Percentiles rank a stretch among this genome's conserved stretches.
phyloP scores from a whole-genome alignment of 495 filamentous ascomycete species.

The Neurospora sp. region DNA sequence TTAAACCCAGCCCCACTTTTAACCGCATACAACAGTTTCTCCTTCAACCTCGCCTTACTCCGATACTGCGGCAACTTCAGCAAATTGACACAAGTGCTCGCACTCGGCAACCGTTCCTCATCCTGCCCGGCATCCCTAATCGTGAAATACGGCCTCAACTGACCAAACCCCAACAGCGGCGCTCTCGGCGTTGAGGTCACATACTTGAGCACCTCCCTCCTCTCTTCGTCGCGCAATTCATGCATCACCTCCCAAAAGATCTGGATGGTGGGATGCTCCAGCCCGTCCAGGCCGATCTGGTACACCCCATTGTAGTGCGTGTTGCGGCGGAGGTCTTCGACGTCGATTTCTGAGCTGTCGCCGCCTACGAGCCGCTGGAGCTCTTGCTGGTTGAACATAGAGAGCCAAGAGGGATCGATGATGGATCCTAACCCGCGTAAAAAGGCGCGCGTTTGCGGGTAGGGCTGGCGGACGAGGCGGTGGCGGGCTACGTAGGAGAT shows the following conservation, averaged over 20 bases:
- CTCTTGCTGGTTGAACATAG: constrained; percentile 97
- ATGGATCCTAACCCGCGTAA: constrained; percentile 76
- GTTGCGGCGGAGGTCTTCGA: constrained; percentile 77
- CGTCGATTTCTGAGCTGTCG: constrained; percentile 71
- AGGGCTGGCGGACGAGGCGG: constrained; percentile 68
- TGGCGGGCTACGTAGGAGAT: constrained; percentile 85
- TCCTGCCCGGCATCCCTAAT: constrained; percentile 83
- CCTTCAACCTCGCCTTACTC: constrained; percentile 49
- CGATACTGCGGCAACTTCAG: constrained; percentile 84
- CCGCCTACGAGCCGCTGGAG: constrained; percentile 88
- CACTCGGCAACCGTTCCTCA: constrained; percentile 73
- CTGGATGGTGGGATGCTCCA: constrained; percentile 73
- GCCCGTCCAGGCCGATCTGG: constrained; percentile 70
- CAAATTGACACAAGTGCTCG: constrained; percentile 94
- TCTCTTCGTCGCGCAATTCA: constrained; percentile 58
- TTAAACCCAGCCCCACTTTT: constrained; percentile 93
- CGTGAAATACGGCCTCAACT: constrained; percentile 77
- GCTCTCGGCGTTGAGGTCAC: constrained; percentile 89
- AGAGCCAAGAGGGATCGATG: constrained; percentile 85
- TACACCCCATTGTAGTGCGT: constrained; percentile 87
- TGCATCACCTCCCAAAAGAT: constrained; percentile 92
- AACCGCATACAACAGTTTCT: constrained; percentile 83
- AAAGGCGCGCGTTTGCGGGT: constrained; percentile 74
- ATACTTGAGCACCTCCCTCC: constrained; percentile 84
- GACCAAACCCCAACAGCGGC: constrained; percentile 82